phyloP scores from a whole-genome alignment of 768 basidiomycete species.

The Tricholoma sp. region DNA sequence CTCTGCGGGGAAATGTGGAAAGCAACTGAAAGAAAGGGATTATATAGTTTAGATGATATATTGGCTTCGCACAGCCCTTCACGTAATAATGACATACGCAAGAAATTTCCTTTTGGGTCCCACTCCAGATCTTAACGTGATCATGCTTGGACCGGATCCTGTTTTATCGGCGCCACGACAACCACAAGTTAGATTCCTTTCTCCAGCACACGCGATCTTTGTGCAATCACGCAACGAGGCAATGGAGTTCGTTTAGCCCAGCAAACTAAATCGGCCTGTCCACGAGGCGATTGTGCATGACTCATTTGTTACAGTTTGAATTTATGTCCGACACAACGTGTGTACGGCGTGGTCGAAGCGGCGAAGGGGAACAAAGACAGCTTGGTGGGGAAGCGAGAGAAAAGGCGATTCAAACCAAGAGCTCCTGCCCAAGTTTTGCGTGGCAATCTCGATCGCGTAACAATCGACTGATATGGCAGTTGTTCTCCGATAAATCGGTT shows the following conservation, averaged over 20 bases:
- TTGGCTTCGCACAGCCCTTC: constrained; percentile 13
- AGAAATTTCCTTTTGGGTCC: constrained; percentile 8
- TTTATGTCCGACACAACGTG: background rate
- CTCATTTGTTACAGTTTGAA: background rate
- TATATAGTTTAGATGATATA: constrained; percentile 17
- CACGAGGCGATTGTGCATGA: background rate
- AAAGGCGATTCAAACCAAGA: background rate
- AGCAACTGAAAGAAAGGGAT: constrained; percentile 4
- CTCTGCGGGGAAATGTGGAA: background rate
- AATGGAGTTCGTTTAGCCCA: background rate
- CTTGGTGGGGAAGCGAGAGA: background rate
- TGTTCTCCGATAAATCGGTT: constrained; percentile 13
- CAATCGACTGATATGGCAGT: constrained; percentile 4
- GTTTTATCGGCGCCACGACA: constrained; percentile 1
- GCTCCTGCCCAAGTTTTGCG: background rate
- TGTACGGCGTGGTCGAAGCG: background rate
- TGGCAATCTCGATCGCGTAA: background rate
- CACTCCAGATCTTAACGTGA: constrained; percentile 8
- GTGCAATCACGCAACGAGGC: constrained; percentile 1
- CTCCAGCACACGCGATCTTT: background rate
- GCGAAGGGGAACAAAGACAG: background rate
- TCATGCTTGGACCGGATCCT: constrained; percentile 10
- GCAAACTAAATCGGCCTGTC: background rate
- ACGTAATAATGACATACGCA: constrained; percentile 13
- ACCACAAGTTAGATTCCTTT: background rate